Conservation (phyloP, 2,329 filamentous ascomycete genomes). For the Aspergillus costaricaensis region DNA sequence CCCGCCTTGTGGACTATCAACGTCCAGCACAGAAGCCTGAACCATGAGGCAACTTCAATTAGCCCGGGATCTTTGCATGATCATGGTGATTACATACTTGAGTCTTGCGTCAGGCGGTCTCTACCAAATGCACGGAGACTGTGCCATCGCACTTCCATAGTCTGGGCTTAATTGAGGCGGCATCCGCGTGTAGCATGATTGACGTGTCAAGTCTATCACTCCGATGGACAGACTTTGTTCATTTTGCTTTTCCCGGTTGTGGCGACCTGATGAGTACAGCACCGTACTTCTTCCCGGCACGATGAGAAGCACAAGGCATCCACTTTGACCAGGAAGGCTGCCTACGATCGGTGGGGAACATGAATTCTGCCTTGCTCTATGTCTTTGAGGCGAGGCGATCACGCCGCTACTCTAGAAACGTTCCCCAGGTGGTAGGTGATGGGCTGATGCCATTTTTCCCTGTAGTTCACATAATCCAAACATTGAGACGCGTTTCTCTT, state of each 20-base stretch:
- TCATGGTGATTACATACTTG: slow-evolving; percentile 2
- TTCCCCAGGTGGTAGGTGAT: neutral
- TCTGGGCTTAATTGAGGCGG: slow-evolving; percentile 7
- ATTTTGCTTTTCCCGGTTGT: neutral
- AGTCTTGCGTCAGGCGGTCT: slow-evolving; percentile 2
- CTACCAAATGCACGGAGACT: slow-evolving; percentile 17
- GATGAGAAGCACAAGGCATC: neutral
- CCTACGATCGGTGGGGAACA: neutral
- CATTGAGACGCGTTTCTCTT: neutral
- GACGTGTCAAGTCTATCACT: slow-evolving; percentile 21
- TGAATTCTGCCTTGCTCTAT: neutral
- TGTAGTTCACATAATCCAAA: neutral
- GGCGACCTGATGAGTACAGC: neutral
- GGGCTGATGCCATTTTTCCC: neutral
- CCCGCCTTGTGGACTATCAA: slow-evolving; percentile 5
- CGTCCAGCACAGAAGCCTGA: neutral
- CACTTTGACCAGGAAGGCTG: neutral
- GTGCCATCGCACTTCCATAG: slow-evolving; percentile 18
- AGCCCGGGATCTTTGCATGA: slow-evolving; percentile 7
- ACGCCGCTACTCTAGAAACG: neutral
- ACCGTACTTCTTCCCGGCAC: neutral
- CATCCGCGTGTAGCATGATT: slow-evolving; percentile 12
- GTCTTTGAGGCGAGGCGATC: neutral
- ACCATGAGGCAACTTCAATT: neutral
- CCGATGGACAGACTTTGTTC: neutral